Evolutionary conservation across 192 early-diverging fungal species (phyloP).

Genomic region (Ramicandelaber brevisporus): DNA sequence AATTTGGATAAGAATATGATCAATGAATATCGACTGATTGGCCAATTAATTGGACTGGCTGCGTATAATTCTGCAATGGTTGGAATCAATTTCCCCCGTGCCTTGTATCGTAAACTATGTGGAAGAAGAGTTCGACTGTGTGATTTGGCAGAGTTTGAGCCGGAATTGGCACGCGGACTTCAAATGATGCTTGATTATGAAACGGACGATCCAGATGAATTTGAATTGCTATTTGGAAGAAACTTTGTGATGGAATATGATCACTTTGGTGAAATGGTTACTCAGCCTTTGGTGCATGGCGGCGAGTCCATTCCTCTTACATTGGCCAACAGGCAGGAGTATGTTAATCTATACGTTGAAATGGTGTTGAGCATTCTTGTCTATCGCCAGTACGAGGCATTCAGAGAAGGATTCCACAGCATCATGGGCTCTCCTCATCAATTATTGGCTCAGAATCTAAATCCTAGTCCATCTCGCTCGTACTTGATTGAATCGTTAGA

Average conservation of each 20-base stretch:
- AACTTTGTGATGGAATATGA: constrained; percentile 62
- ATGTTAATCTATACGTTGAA: constrained; percentile 54
- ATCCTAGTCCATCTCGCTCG: constrained; percentile 4
- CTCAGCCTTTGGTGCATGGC: constrained; percentile 35
- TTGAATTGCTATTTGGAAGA: constrained; percentile 52
- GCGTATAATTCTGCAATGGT: constrained; percentile 83
- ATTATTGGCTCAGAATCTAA: constrained; percentile 2
- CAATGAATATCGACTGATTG: constrained; percentile 68
- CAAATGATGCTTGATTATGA: constrained; percentile 40
- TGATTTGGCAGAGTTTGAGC: constrained; percentile 53
- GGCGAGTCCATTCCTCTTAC: constrained; percentile 38
- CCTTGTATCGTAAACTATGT: constrained; percentile 71
- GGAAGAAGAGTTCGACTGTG: constrained; percentile 30
- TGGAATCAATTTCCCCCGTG: constrained; percentile 69
- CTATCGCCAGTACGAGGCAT: constrained; percentile 44
- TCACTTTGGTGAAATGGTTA: constrained; percentile 25
- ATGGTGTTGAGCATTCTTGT: constrained; percentile 49
- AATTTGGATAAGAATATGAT: constrained; percentile 18
- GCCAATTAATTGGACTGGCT: constrained; percentile 68
- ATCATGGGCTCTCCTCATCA: no score
- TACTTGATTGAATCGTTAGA: constrained; percentile 38
- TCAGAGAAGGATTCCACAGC: constrained; percentile 50
- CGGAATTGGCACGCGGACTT: constrained; percentile 49
- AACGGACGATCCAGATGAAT: constrained; percentile 34
- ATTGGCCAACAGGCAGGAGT: constrained; percentile 48